phyloP scores from a whole-genome alignment of 148 eudicot species.

The Spergularia bocconei region DNA sequence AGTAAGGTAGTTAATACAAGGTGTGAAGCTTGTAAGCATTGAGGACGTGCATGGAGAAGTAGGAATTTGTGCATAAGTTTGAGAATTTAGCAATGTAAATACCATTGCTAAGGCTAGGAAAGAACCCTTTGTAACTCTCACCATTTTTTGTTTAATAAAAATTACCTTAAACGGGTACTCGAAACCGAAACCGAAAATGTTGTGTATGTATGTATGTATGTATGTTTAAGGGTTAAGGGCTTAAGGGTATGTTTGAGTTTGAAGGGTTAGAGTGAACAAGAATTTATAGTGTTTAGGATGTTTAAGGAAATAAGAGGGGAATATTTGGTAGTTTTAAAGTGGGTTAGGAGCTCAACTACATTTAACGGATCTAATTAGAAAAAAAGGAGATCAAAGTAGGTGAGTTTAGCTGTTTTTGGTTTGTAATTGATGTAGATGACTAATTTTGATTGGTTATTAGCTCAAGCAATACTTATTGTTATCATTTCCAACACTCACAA shows the following conservation, averaged over 20 bases:
- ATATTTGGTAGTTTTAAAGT: slow-evolving; percentile 39
- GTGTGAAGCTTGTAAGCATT: slow-evolving; percentile 49
- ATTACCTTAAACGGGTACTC: not conserved
- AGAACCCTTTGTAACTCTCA: slow-evolving; percentile 10
- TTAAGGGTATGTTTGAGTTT: slow-evolving; percentile 15
- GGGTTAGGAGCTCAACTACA: slow-evolving; percentile 65
- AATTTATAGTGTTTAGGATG: slow-evolving; percentile 36
- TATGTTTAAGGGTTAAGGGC: not conserved
- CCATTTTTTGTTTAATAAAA: not conserved
- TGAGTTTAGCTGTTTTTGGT: slow-evolving; percentile 24
- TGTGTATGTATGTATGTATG: not conserved
- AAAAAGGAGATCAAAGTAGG: slow-evolving; percentile 13
- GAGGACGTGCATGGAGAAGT: slow-evolving; percentile 53
- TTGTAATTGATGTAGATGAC: slow-evolving; percentile 1
- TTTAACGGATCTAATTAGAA: slow-evolving; percentile 35
- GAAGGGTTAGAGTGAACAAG: slow-evolving; percentile 7
- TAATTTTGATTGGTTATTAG: slow-evolving; percentile 10
- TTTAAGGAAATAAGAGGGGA: slow-evolving; percentile 6
- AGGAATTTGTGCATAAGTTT: slow-evolving; percentile 24
- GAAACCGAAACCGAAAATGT: not conserved
- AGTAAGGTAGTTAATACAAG: slow-evolving; percentile 54
- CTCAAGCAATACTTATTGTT: slow-evolving; percentile 20
- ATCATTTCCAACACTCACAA: slow-evolving; percentile 5
- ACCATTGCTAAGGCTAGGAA: slow-evolving; percentile 13
- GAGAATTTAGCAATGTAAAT: slow-evolving; percentile 3